Evolutionary conservation across 495 filamentous ascomycete species (phyloP).

Genomic region (Cercophora scortea): DNA sequence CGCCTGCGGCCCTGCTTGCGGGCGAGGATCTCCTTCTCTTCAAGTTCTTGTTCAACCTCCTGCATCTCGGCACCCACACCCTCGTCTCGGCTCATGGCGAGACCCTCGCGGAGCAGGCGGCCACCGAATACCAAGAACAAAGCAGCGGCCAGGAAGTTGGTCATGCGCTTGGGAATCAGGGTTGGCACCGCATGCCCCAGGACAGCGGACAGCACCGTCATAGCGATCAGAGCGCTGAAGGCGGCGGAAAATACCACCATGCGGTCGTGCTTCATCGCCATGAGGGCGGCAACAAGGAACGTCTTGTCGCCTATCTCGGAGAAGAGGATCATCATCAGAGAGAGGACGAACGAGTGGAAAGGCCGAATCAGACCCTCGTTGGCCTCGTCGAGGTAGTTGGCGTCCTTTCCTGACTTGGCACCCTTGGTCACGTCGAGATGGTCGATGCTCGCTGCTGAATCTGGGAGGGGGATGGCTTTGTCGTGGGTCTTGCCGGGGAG

Average conservation of each 20-base stretch:
- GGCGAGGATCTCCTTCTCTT: conserved; percentile 79
- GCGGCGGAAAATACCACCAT: conserved; percentile 89
- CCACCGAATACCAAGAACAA: conserved; percentile 86
- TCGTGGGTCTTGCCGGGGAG: conserved; percentile 76
- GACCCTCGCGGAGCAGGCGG: conserved; percentile 78
- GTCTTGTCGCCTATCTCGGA: conserved; percentile 99
- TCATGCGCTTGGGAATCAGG: conserved; percentile 80
- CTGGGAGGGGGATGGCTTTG: conserved; percentile 63
- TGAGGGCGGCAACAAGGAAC: conserved; percentile 91
- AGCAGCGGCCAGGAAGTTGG: conserved; percentile 73
- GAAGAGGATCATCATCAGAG: conserved; percentile 94
- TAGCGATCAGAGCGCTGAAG: conserved; percentile 80
- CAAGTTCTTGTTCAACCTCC: conserved; percentile 90
- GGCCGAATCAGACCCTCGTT: conserved; percentile 66
- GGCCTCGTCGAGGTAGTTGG: conserved; percentile 30
- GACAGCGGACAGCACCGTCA: conserved; percentile 96
- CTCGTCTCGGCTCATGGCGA: conserved; percentile 78
- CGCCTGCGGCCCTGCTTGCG: conserved; percentile 44
- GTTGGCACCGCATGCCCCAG: conserved; percentile 89
- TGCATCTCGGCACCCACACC: conserved; percentile 93
- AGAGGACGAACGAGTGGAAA: conserved; percentile 85
- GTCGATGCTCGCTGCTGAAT: conserved; percentile 51
- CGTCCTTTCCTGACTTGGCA: conserved; percentile 15
- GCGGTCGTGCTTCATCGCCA: conserved; percentile 98
- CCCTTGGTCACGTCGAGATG: conserved; percentile 59